phyloP scores from a whole-genome alignment of 768 basidiomycete genomes.

The Tricholomella constricta region DNA sequence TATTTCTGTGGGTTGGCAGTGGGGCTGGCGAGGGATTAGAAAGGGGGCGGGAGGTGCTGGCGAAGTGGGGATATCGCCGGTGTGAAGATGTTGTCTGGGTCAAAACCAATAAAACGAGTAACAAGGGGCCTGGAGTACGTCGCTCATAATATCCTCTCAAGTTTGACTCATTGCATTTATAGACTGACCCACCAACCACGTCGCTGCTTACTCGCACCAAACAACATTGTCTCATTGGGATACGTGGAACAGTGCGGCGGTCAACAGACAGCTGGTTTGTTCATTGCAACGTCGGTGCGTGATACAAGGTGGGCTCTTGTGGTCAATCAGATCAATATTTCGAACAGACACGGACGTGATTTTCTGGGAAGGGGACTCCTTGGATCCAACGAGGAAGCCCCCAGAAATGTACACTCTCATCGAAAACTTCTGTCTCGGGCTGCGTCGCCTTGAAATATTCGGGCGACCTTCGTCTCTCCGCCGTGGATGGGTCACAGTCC shows the following conservation, averaged over 20 bases:
- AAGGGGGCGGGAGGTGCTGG: slow-evolving; percentile 85
- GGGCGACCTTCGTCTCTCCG: slow-evolving; percentile 73
- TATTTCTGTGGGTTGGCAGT: slow-evolving; percentile 95
- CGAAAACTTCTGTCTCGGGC: slow-evolving; percentile 96
- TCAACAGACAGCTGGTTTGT: slow-evolving; percentile 97
- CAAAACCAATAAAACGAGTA: slow-evolving; percentile 78
- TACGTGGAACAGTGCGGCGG: slow-evolving; percentile 92
- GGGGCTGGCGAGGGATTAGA: slow-evolving; percentile 91
- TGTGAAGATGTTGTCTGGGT: slow-evolving; percentile 99
- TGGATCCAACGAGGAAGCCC: slow-evolving; percentile 84
- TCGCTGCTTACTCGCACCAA: slow-evolving; percentile 88
- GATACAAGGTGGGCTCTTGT: neutral
- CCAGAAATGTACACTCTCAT: slow-evolving; percentile 96
- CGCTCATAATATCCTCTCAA: neutral
- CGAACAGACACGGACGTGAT: slow-evolving; percentile 91
- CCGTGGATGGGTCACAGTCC: slow-evolving; percentile 90
- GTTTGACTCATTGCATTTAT: slow-evolving; percentile 13
- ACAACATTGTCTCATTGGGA: slow-evolving; percentile 97
- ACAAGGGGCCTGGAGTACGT: slow-evolving; percentile 76
- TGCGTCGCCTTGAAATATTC: slow-evolving; percentile 89
- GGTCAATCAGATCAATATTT: slow-evolving; percentile 7
- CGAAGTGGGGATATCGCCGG: slow-evolving; percentile 91
- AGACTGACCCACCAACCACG: slow-evolving; percentile 86
- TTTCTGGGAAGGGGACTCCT: slow-evolving; percentile 91
- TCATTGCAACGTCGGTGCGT: slow-evolving; percentile 94